Conservation (phyloP, 257 asterid genomes). For the Petrea volubilis region DNA sequence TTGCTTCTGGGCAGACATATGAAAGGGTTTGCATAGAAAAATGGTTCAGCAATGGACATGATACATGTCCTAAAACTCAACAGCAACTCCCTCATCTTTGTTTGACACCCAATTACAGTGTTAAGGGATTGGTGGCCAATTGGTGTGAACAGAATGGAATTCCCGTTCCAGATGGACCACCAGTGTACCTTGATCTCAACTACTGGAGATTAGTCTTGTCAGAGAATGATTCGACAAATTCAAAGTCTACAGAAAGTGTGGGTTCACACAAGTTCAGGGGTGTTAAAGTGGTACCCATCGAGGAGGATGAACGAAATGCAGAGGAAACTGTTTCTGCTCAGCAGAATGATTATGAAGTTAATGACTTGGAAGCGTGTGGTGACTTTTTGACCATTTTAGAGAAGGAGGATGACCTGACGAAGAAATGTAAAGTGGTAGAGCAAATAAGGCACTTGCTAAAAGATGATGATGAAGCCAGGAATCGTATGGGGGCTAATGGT, state of each 20-base stretch:
- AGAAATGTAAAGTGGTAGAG: constrained; percentile 77
- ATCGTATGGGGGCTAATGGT: constrained; percentile 95
- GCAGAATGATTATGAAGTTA: constrained; percentile 51
- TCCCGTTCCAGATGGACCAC: constrained; percentile 87
- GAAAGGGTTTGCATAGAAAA: constrained; percentile 96
- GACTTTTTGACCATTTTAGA: constrained; percentile 57
- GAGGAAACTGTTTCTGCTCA: constrained; percentile 49
- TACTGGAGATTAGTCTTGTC: constrained; percentile 94
- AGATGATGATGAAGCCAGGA: constrained; percentile 95
- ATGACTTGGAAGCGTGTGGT: constrained; percentile 48
- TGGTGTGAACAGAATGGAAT: constrained; percentile 95
- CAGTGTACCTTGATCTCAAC: constrained; percentile 92
- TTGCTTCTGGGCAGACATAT: constrained; percentile 96
- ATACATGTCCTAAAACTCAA: constrained; percentile 94
- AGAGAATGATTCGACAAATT: constrained; percentile 69
- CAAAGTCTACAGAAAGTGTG: constrained; percentile 53
- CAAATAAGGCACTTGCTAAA: constrained; percentile 80
- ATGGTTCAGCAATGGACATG: constrained; percentile 92
- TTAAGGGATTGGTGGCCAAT: constrained; percentile 88
- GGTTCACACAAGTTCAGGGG: constrained; percentile 70
- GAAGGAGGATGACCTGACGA: constrained; percentile 52
- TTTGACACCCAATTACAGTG: constrained; percentile 91
- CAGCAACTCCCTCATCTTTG: constrained; percentile 92
- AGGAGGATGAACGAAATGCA: constrained; percentile 76
- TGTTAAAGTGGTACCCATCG: constrained; percentile 78